Conservation (phyloP, 1,139 yeast species). For the Hyphopichia buzzinii region DNA sequence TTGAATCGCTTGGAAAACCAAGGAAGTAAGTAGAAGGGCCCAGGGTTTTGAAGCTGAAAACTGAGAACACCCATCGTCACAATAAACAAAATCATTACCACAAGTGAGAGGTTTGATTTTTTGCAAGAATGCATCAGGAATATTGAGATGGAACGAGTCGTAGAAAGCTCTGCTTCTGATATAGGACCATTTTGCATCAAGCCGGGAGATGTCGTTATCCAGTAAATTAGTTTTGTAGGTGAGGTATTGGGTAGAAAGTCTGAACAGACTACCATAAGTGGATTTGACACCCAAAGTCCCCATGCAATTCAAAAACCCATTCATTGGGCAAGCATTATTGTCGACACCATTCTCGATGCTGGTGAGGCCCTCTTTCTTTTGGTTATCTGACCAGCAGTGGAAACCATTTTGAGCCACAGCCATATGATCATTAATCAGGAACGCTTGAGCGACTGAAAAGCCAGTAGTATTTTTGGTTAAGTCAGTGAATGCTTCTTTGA, state of each 20-base stretch:
- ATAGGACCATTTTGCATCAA: background rate
- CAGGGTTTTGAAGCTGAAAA: background rate
- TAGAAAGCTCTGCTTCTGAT: background rate
- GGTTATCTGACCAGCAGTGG: background rate
- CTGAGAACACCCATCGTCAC: background rate
- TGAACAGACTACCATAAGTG: background rate
- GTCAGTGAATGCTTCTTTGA: background rate
- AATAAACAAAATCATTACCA: background rate
- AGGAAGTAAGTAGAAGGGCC: background rate
- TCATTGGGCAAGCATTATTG: conserved; percentile 1
- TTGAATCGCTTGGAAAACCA: background rate
- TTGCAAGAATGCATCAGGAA: background rate
- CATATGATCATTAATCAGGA: background rate
- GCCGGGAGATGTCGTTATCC: background rate
- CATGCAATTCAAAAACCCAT: conserved; percentile 2
- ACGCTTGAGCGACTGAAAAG: background rate
- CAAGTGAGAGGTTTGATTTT: background rate
- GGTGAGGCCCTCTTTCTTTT: too few species aligned
- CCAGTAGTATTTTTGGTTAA: background rate
- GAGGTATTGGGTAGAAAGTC: background rate
- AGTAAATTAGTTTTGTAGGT: background rate
- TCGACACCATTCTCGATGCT: background rate
- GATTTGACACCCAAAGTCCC: background rate
- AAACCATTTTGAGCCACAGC: background rate
- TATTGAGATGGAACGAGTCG: background rate